These are phyloP conservation scores for cucumber (Cucumis sativus) DNA, from an alignment of 306 rosid genomes.

Conservation along the genomic window Cucumber_9930_V3 NC_026655.2:182001-182500, in stretches of 20 bases:
- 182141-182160: background rate
- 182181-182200: background rate
- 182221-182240: background rate
- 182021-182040: constrained; percentile 54
- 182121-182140: background rate
- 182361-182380: background rate
- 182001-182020: constrained; percentile 58
- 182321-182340: background rate
- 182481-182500: background rate
- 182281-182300: background rate
- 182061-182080: constrained; percentile 1
- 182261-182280: too few species aligned
- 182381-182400: background rate
- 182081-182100: background rate
- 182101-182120: background rate
- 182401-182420: background rate
- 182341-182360: background rate
- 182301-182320: background rate
- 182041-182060: background rate
- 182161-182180: background rate
- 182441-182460: background rate
- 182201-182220: background rate
- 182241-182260: too few species aligned
- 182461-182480: background rate
- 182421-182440: background rate